These are phyloP conservation scores for Drechmeria coniospora DNA, from an alignment of 2,329 filamentous ascomycete species.

Conservation along the genomic window DNA sequence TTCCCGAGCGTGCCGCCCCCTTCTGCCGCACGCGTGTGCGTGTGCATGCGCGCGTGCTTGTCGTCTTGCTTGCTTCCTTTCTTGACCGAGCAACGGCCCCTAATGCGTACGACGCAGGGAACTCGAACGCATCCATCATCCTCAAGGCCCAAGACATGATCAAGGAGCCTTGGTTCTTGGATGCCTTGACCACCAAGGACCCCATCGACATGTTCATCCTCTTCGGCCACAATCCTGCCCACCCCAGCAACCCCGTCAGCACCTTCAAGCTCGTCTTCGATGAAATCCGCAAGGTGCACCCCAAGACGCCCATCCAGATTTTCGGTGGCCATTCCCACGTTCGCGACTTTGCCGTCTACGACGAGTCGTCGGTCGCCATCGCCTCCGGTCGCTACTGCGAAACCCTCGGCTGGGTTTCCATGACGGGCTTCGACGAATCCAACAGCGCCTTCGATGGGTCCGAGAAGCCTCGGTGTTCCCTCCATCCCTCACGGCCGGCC, in stretches of 20 bases:
- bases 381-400: conserved; percentile 54
- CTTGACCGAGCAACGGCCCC: no score
- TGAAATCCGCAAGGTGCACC: conserved; percentile 40
- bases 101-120: conserved; percentile 21
- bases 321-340: conserved; percentile 52
- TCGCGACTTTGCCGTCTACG: conserved; percentile 49
- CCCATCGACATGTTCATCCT: conserved; percentile 49
- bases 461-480: conserved; percentile 19
- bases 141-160: conserved; percentile 35
- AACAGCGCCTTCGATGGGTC: conserved; percentile 25
- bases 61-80: no score
- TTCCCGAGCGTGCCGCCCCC: conserved; percentile 12
- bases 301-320: conserved; percentile 44
- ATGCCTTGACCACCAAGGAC: conserved; percentile 34
- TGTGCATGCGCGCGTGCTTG: no score
- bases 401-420: conserved; percentile 51
- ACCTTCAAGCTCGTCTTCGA: conserved; percentile 32
- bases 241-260: conserved; percentile 25
- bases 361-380: conserved; percentile 43
- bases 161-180: conserved; percentile 43
- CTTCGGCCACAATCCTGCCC: conserved; percentile 47
- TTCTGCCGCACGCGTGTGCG: background rate
- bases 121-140: conserved; percentile 45
- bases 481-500: conserved; percentile 24
- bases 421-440: conserved; percentile 38